These are phyloP conservation scores for Orbilia oligospora DNA, from an alignment of 2,329 filamentous ascomycete species.

Conservation along the genomic window DNA sequence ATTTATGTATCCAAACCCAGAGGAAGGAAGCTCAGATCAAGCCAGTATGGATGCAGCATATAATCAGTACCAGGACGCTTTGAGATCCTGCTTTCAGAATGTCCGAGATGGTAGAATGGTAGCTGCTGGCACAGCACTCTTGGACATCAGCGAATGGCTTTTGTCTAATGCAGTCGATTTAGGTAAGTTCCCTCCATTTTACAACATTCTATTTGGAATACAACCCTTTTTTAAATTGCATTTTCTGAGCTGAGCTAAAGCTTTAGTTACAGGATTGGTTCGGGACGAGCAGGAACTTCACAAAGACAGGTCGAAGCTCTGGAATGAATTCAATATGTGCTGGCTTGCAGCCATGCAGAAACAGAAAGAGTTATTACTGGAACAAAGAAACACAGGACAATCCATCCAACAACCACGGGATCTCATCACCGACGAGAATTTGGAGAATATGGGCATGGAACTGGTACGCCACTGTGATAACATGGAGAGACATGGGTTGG, in stretches of 20 bases:
- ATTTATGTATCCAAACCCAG: conserved; percentile 56
- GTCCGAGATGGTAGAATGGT: conserved; percentile 75
- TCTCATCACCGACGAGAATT: conserved; percentile 77
- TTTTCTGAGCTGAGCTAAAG: conserved; percentile 64
- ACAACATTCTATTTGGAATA: conserved; percentile 39
- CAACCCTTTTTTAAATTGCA: conserved; percentile 55
- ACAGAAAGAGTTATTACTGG: conserved; percentile 80
- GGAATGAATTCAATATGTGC: conserved; percentile 94
- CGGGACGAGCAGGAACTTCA: conserved; percentile 84
- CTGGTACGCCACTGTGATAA: conserved; percentile 85
- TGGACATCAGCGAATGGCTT: conserved; percentile 77
- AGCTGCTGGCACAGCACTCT: conserved; percentile 73
- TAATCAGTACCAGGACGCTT: conserved; percentile 73
- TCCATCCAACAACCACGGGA: conserved; percentile 73
- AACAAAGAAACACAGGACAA: conserved; percentile 74
- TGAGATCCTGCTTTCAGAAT: conserved; percentile 79
- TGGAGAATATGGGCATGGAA: conserved; percentile 86
- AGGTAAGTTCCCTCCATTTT: conserved; percentile 70
- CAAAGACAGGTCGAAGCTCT: conserved; percentile 83
- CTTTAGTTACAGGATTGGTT: conserved; percentile 76
- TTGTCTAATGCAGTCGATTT: conserved; percentile 76
- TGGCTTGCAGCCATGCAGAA: conserved; percentile 88
- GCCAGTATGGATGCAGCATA: conserved; percentile 64
- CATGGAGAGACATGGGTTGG: conserved; percentile 90
- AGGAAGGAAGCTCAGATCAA: conserved; percentile 53